A percentile compares a stretch with the other conserved stretches of the same genome.
Evolutionary conservation across 345 rosid species (phyloP).

Genomic region (Ceriops zippeliana): DNA sequence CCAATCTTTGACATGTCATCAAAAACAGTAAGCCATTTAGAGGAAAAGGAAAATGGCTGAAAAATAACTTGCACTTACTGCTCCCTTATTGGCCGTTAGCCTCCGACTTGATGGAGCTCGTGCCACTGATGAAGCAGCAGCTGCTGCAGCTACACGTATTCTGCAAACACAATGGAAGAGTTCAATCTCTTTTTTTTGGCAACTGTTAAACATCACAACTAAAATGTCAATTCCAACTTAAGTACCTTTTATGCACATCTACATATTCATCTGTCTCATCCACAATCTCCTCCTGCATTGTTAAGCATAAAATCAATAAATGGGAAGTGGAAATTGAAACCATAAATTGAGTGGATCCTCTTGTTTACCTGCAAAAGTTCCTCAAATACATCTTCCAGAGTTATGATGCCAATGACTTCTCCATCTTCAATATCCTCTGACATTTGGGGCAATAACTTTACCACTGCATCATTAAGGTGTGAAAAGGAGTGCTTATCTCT

Average conservation of each 20-base stretch:
- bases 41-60: neutral
- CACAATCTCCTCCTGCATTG: conserved; percentile 85
- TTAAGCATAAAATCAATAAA: neutral
- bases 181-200: neutral
- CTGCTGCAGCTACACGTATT: conserved; percentile 97
- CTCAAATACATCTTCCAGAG: conserved; percentile 96
- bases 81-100: conserved; percentile 51
- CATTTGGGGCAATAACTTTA: conserved; percentile 39
- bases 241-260: conserved; percentile 88
- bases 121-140: conserved; percentile 86
- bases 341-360: conserved; percentile 10
- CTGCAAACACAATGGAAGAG: conserved; percentile 32
- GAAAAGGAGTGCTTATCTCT: conserved; percentile 25
- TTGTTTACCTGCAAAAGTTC: conserved; percentile 72
- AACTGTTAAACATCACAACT: neutral
- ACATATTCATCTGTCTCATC: conserved; percentile 98
- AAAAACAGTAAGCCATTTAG: neutral
- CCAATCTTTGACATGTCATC: neutral
- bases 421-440: conserved; percentile 87
- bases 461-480: conserved; percentile 32
- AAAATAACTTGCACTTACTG: conserved; percentile 36
- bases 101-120: conserved; percentile 81
- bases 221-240: neutral
- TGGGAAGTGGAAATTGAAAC: neutral
- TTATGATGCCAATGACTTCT: conserved; percentile 89